Percentiles rank a stretch among this genome's conserved stretches.
Conservation (phyloP, 1,139 yeast species). For the Zygotorulaspora mrakii region DNA sequence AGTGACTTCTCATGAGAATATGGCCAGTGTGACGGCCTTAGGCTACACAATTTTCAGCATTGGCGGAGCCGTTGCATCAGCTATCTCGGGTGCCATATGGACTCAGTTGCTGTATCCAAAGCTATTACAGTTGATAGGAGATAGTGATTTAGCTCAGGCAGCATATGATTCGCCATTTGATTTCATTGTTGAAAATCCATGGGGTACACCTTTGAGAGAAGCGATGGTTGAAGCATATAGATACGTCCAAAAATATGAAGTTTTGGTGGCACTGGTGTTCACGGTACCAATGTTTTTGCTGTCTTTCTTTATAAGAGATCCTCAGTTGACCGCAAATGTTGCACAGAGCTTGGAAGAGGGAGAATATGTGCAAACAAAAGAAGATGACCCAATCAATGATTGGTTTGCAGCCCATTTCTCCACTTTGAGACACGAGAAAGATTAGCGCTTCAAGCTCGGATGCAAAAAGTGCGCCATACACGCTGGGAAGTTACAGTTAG, state of each 20-base stretch:
- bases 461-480: too few species aligned
- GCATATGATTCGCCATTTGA: constrained; percentile 52
- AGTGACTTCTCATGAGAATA: constrained; percentile 56
- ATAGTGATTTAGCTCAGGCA: constrained; percentile 37
- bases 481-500: too few species aligned
- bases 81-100: constrained; percentile 63
- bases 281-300: constrained; percentile 49
- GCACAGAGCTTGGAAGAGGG: constrained; percentile 41
- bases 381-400: constrained; percentile 40
- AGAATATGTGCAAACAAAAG: constrained; percentile 37
- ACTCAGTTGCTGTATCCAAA: constrained; percentile 44
- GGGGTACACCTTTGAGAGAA: constrained; percentile 56
- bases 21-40: constrained; percentile 57
- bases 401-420: constrained; percentile 15
- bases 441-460: too few species aligned
- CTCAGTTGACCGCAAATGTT: constrained; percentile 39
- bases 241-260: constrained; percentile 45
- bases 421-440: not conserved
- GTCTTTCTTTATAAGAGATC: constrained; percentile 54
- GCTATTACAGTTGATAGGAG: constrained; percentile 25
- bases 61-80: constrained; percentile 51
- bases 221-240: constrained; percentile 55
- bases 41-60: constrained; percentile 53
- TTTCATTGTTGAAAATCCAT: constrained; percentile 44
- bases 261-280: constrained; percentile 49